A percentile compares a stretch with the other conserved stretches of the same genome.
Conservation (phyloP, 805 yeast species). For the Cyberlindnera japonica region DNA sequence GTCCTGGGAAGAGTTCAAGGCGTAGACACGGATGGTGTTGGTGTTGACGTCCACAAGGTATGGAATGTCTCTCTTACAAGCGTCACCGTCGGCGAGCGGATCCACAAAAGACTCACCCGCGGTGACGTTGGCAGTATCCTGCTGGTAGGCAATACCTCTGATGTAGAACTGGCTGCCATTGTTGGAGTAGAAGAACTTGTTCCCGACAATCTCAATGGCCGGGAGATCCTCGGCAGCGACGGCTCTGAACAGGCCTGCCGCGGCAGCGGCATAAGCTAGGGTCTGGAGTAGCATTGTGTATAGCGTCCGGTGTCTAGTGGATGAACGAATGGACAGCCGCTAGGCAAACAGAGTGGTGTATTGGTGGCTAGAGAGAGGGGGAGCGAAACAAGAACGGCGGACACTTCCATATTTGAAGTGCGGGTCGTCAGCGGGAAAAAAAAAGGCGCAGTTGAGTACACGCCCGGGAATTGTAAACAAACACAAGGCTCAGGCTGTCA, state of each 20-base stretch:
- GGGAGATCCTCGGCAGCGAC: conserved; percentile 47
- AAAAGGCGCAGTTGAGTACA: conserved; percentile 7
- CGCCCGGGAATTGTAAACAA: conserved; percentile 4
- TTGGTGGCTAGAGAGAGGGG: not conserved
- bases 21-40: conserved; percentile 74
- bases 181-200: conserved; percentile 71
- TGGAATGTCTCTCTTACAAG: conserved; percentile 73
- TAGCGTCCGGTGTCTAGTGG: conserved; percentile 4
- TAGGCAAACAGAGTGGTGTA: not conserved
- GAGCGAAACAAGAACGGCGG: not conserved
- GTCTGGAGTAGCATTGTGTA: conserved; percentile 32
- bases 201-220: conserved; percentile 68
- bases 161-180: conserved; percentile 78
- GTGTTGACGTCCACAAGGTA: conserved; percentile 59
- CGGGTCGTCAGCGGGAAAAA: not conserved
- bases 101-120: conserved; percentile 50
- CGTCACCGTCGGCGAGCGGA: conserved; percentile 60
- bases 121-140: conserved; percentile 52
- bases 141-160: conserved; percentile 79
- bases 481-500: not conserved
- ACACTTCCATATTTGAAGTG: conserved; percentile 1
- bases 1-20: conserved; percentile 59
- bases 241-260: conserved; percentile 31
- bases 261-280: conserved; percentile 34
- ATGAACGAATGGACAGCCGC: not conserved